Evolutionary conservation across 2,329 filamentous ascomycete genomes (phyloP), one percentile per base, ranked within the genome.

Genomic region (Cadophora luteo-olivacea): DNA sequence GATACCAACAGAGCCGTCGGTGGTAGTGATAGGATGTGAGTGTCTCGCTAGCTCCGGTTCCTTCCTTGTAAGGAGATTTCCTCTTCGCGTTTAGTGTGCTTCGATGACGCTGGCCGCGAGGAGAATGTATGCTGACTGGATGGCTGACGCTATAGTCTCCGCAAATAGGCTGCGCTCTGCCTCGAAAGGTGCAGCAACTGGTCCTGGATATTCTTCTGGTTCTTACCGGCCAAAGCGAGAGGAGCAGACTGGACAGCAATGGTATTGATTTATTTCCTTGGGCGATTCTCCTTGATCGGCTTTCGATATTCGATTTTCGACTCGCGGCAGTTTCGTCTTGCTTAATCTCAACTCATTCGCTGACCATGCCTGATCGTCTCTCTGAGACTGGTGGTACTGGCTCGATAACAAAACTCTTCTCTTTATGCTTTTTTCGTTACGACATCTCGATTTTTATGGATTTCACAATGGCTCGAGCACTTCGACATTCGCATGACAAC

Each of bases 11-110:
- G 90, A 82, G 89, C 89, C 82, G 88, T 92, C 79, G 91, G 90
- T 81, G 90, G 90, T 84, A 93, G 90, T 86, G 91, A 93, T 85
- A 91, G 93, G 92, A 97, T 97, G 94, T 97, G 92, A 97, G 94
- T 97, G 84, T 86, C 85, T 88, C 71, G 74, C 73, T 75, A 76
- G 70, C 86, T 82, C 85, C 78, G 76, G 83, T 85, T 83, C 81
- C 81, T 85, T 83, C 81, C 81, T 92, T 90, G 91, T 93, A 94
- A 95, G 92, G 91, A 91, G 72, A 91, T 89, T 87, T 90, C 87
- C 91, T 90, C 89, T 91, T 89, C 90, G 89, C 90, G 90, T 92
- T 90, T 91, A 87, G 88, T 92, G 89, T 90, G 89, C 86, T 85
- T 85, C 82, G 86, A 76, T 85, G 88, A 89, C 87, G 89, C 90